A percentile compares a stretch with the other conserved stretches of the same genome.
phyloP scores from a whole-genome alignment of 768 basidiomycete species.

The Termitomyces titanicus region DNA sequence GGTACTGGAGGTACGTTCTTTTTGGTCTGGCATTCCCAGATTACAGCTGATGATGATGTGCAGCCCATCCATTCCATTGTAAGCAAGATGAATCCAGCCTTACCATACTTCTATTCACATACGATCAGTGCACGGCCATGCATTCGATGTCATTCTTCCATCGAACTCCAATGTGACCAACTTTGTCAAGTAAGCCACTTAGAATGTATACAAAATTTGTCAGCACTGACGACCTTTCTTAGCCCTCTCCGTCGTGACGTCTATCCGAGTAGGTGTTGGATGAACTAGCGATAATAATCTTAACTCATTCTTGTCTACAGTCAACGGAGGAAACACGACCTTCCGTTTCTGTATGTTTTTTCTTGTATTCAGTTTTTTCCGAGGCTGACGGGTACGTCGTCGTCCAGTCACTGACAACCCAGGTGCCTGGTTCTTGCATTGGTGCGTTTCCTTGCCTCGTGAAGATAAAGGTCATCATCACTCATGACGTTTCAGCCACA shows the following conservation, averaged over 20 bases:
- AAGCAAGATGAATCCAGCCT: background rate
- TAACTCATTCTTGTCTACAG: slow-evolving; percentile 8
- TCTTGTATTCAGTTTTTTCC: background rate
- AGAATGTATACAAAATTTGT: background rate
- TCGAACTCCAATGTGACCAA: slow-evolving; percentile 21
- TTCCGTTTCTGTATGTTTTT: slow-evolving; percentile 29
- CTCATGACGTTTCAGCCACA: slow-evolving; percentile 20
- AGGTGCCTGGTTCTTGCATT: slow-evolving; percentile 54
- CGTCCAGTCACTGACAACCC: slow-evolving; percentile 43
- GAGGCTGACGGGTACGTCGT: background rate
- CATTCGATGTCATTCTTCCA: slow-evolving; percentile 25
- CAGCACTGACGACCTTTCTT: background rate
- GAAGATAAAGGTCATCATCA: background rate
- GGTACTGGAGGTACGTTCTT: slow-evolving; percentile 29
- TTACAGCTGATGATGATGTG: background rate
- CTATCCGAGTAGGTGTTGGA: slow-evolving; percentile 17
- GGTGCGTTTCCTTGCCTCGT: slow-evolving; percentile 17
- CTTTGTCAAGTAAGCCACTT: slow-evolving; percentile 22
- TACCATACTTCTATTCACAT: background rate
- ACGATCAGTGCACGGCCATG: slow-evolving; percentile 26
- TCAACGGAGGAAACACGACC: slow-evolving; percentile 32
- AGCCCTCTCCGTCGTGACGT: slow-evolving; percentile 25
- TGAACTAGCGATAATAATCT: too few relatives aligned
- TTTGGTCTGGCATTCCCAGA: background rate
- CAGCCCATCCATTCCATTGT: slow-evolving; percentile 30